Evolutionary conservation across 495 filamentous ascomycete species (phyloP).

Genomic region (Viridothelium virens): DNA sequence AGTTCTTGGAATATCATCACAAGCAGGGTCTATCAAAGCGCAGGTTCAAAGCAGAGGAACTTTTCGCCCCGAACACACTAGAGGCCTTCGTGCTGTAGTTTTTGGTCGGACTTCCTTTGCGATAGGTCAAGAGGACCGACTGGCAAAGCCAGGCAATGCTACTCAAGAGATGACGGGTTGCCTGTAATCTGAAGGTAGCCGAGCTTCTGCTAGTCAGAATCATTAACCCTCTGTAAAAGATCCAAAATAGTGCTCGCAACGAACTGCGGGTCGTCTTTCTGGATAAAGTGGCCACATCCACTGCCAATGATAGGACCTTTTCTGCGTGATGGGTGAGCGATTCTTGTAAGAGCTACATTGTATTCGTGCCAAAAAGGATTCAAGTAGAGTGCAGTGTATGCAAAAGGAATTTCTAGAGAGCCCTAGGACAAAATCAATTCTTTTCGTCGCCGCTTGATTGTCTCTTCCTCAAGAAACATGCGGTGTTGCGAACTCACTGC

Average conservation of each 20-base stretch:
- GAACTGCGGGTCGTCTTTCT: conserved; percentile 52
- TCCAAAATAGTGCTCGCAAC: conserved; percentile 44
- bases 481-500: conserved; percentile 26
- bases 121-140: too few species aligned
- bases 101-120: too few species aligned
- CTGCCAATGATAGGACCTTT: conserved; percentile 46
- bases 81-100: too few species aligned
- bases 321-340: conserved; percentile 38
- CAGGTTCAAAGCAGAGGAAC: too few species aligned
- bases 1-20: too few species aligned
- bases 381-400: conserved; percentile 43
- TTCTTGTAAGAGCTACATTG: conserved; percentile 46
- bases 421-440: conserved; percentile 11
- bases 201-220: too few species aligned
- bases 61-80: too few species aligned
- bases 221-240: background rate
- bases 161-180: too few species aligned
- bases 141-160: too few species aligned
- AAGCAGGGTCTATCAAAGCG: too few species aligned
- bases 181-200: too few species aligned
- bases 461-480: background rate
- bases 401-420: conserved; percentile 31
- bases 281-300: conserved; percentile 55
- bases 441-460: background rate
- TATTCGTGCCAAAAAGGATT: conserved; percentile 51